phyloP scores from a whole-genome alignment of 768 basidiomycete genomes.

The Tylopilus sp. region DNA sequence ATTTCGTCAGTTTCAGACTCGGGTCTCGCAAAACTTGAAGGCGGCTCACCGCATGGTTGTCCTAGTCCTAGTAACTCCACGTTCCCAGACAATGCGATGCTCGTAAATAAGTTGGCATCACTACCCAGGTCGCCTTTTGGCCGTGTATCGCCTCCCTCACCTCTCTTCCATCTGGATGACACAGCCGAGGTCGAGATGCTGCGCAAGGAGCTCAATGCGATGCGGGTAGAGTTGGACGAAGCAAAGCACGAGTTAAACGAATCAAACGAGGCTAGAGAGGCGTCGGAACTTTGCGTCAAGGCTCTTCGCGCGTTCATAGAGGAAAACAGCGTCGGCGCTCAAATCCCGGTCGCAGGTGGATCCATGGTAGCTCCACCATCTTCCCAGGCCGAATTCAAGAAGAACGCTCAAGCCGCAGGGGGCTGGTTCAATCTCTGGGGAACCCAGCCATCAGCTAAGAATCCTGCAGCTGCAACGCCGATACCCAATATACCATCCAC shows the following conservation, averaged over 20 bases:
- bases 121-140: constrained; percentile 46
- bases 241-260: constrained; percentile 69
- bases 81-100: constrained; percentile 30
- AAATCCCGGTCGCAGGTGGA: constrained; percentile 14
- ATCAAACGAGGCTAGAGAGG: constrained; percentile 79
- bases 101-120: constrained; percentile 21
- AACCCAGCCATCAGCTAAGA: constrained; percentile 34
- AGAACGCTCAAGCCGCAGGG: constrained; percentile 27
- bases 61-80: constrained; percentile 34
- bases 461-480: constrained; percentile 25
- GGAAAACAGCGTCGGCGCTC: constrained; percentile 60
- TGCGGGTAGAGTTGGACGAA: constrained; percentile 60
- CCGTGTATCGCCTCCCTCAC: constrained; percentile 40
- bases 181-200: constrained; percentile 52
- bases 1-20: constrained; percentile 74
- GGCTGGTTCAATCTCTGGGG: constrained; percentile 77
- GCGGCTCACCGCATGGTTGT: constrained; percentile 30
- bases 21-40: constrained; percentile 35
- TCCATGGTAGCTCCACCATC: constrained; percentile 13
- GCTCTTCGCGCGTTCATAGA: constrained; percentile 82
- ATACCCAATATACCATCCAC: constrained; percentile 23
- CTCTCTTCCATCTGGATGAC: constrained; percentile 28
- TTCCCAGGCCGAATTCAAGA: constrained; percentile 34
- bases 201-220: constrained; percentile 52
- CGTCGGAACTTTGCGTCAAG: constrained; percentile 80